A percentile compares a stretch with the other conserved stretches of the same genome.
These are phyloP conservation scores for Diutina neorugosa DNA, from an alignment of 1,139 yeast species.

Conservation along the genomic window DNA sequence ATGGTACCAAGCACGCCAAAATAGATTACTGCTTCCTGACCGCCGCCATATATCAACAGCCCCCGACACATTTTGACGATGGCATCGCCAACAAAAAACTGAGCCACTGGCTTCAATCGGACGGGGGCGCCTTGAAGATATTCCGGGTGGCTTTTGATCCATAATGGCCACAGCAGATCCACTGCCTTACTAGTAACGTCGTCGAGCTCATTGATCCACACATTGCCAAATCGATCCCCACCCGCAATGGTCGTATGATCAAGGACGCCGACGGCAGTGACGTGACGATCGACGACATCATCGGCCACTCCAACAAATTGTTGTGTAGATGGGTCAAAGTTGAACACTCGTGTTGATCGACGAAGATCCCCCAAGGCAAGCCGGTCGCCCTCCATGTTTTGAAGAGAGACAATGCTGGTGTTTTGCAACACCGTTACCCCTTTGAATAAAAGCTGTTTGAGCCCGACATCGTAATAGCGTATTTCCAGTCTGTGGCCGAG, in stretches of 20 bases:
- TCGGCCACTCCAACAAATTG: conserved; percentile 53
- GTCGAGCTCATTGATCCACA: conserved; percentile 56
- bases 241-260: conserved; percentile 71
- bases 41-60: conserved; percentile 51
- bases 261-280: conserved; percentile 44
- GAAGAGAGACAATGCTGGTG: conserved; percentile 36
- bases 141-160: conserved; percentile 10
- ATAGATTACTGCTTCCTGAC: conserved; percentile 54
- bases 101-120: neutral
- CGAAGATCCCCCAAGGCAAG: conserved; percentile 57
- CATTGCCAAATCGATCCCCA: conserved; percentile 85
- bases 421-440: conserved; percentile 30
- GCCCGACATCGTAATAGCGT: conserved; percentile 63
- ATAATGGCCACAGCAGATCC: conserved; percentile 13
- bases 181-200: conserved; percentile 29
- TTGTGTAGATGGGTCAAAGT: conserved; percentile 40
- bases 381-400: conserved; percentile 41
- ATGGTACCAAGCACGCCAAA: conserved; percentile 74
- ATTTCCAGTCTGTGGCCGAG: conserved; percentile 46
- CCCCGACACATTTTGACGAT: conserved; percentile 16
- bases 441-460: conserved; percentile 65
- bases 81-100: neutral
- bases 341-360: conserved; percentile 48
- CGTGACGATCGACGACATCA: conserved; percentile 57
- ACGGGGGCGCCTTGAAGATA: conserved; percentile 55